Percentiles rank a stretch among this genome's conserved stretches.
phyloP scores from a whole-genome alignment of 306 rosid species.

The Castanea crenata region DNA sequence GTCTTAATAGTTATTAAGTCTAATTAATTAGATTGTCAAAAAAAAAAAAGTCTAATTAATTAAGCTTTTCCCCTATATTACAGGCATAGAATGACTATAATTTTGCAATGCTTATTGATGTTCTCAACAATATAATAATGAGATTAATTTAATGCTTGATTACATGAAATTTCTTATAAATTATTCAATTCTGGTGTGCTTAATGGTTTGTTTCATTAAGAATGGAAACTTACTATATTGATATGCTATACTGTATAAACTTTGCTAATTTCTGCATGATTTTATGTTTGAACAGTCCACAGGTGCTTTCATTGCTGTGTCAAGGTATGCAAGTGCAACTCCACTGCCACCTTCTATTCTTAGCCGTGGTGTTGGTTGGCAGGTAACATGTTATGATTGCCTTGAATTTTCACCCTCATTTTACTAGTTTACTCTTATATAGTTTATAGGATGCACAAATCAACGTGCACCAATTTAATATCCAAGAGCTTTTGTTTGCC shows the following conservation, averaged over 20 bases:
- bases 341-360: constrained; percentile 86
- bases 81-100: not conserved
- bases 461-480: not conserved
- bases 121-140: not conserved
- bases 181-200: not conserved
- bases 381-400: constrained; percentile 41
- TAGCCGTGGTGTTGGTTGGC: constrained; percentile 99
- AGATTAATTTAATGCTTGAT: not conserved
- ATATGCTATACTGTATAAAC: not conserved
- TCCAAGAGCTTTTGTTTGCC: not conserved
- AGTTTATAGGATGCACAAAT: not conserved
- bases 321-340: constrained; percentile 93
- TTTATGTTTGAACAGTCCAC: constrained; percentile 65
- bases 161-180: not conserved
- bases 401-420: not conserved
- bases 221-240: not conserved
- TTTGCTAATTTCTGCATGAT: not conserved
- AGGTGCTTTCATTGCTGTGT: constrained; percentile 79
- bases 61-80: not conserved
- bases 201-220: not conserved
- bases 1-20: not conserved
- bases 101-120: not conserved
- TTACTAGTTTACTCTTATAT: not conserved
- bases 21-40: not conserved
- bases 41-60: not conserved